Percentiles rank a stretch among this genome's conserved stretches.
Conservation (phyloP, 2,329 filamentous ascomycete species). For the Neocucurbitaria cava region DNA sequence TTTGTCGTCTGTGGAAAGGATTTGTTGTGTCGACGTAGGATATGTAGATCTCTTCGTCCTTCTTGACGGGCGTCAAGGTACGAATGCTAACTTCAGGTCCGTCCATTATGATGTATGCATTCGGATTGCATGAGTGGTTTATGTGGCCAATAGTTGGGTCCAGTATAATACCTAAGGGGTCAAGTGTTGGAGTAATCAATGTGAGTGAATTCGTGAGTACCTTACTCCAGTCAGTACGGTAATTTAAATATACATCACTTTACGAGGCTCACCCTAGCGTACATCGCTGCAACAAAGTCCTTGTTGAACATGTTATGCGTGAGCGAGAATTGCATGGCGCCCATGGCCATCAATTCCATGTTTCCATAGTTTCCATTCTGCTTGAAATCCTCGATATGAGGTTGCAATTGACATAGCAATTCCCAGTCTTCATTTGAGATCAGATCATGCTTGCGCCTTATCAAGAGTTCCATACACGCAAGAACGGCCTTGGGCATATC, state of each 20-base stretch:
- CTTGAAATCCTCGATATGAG: constrained; percentile 59
- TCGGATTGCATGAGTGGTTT: constrained; percentile 70
- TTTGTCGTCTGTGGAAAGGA: constrained; percentile 58
- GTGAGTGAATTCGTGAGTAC: constrained; percentile 66
- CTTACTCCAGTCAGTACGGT: constrained; percentile 30
- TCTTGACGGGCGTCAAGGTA: constrained; percentile 59
- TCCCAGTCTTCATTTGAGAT: constrained; percentile 52
- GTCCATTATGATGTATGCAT: constrained; percentile 65
- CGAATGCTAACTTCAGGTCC: constrained; percentile 59
- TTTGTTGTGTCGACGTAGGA: constrained; percentile 67
- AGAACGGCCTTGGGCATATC: constrained; percentile 63
- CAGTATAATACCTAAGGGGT: constrained; percentile 65
- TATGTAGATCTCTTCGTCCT: constrained; percentile 66
- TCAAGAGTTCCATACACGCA: constrained; percentile 62
- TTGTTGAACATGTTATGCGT: constrained; percentile 50
- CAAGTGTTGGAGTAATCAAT: constrained; percentile 61
- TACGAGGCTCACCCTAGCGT: constrained; percentile 52
- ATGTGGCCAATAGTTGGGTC: constrained; percentile 62
- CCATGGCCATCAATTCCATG: constrained; percentile 61
- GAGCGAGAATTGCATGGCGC: constrained; percentile 61
- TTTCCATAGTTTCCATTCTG: constrained; percentile 52
- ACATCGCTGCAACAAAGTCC: constrained; percentile 53
- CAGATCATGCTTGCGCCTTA: constrained; percentile 50
- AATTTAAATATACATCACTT: not conserved
- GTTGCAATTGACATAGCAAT: constrained; percentile 53